Percentiles rank a stretch among this genome's conserved stretches.
Conservation (phyloP, 179 eudicot genomes). For the Nepenthes alata region DNA sequence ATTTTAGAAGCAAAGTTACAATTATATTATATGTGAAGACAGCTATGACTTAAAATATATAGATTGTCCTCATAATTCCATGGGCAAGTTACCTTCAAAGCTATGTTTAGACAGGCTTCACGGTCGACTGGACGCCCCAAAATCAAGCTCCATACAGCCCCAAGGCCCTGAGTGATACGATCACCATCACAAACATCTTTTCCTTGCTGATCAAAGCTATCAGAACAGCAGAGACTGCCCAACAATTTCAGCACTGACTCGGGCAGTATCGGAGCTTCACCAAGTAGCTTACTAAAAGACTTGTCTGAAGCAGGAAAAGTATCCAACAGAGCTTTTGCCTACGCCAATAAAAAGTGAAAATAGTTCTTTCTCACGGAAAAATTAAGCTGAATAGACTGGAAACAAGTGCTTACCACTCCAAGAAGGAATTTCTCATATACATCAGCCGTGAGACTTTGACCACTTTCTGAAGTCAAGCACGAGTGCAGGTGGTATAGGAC, state of each 20-base stretch:
- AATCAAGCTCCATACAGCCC: constrained; percentile 88
- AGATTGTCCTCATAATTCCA: neutral
- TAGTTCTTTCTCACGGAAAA: neutral
- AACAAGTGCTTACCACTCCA: constrained; percentile 55
- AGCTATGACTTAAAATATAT: too few relatives aligned
- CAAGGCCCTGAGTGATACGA: constrained; percentile 95
- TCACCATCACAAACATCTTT: constrained; percentile 65
- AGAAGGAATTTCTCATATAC: constrained; percentile 77
- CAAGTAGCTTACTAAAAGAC: constrained; percentile 85
- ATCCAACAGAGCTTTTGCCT: constrained; percentile 78
- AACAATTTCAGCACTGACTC: constrained; percentile 54
- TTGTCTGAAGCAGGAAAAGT: constrained; percentile 78
- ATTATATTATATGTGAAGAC: too few relatives aligned
- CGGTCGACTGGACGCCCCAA: constrained; percentile 69
- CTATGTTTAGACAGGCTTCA: constrained; percentile 70
- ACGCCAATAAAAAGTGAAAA: constrained; percentile 10
- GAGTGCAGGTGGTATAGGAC: constrained; percentile 65
- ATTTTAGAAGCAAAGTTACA: too few relatives aligned
- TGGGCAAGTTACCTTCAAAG: constrained; percentile 52
- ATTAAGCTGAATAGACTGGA: constrained; percentile 3
- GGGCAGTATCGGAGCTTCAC: constrained; percentile 81
- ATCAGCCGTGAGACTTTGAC: constrained; percentile 40
- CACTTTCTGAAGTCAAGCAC: constrained; percentile 32
- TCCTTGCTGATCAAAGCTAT: constrained; percentile 22
- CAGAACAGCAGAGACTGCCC: constrained; percentile 58